Evolutionary conservation across 2,329 filamentous ascomycete genomes (phyloP).

Genomic region (Macrophomina phaseolina): DNA sequence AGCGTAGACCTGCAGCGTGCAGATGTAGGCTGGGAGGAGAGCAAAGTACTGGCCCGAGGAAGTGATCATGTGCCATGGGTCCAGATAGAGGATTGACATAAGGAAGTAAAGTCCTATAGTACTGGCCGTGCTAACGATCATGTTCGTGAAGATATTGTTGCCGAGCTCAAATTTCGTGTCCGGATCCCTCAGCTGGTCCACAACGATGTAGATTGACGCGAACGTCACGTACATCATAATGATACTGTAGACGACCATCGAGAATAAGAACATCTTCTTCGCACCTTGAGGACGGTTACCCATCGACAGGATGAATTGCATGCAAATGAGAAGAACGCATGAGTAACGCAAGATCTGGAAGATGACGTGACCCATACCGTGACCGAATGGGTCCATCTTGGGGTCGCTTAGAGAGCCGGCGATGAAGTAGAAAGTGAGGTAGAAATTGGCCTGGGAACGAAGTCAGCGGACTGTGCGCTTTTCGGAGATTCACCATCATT

Average conservation of each 20-base stretch:
- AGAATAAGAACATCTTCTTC: constrained; percentile 84
- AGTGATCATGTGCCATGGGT: constrained; percentile 99
- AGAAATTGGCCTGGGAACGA: constrained; percentile 77
- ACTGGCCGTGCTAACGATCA: constrained; percentile 86
- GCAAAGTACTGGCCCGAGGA: constrained; percentile 90
- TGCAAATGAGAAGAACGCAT: constrained; percentile 84
- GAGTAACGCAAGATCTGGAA: constrained; percentile 86
- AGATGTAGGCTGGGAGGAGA: constrained; percentile 91
- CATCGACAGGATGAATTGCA: constrained; percentile 95
- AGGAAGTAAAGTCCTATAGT: constrained; percentile 94
- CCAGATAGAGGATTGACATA: constrained; percentile 95
- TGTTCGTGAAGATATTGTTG: constrained; percentile 91
- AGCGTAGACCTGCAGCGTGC: constrained; percentile 95
- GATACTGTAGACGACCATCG: constrained; percentile 86
- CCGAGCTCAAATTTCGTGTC: constrained; percentile 65
- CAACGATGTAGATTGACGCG: constrained; percentile 84
- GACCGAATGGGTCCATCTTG: constrained; percentile 86
- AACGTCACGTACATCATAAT: constrained; percentile 98
- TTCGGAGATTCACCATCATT: constrained; percentile 29
- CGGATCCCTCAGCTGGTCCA: constrained; percentile 72
- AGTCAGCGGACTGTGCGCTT: constrained; percentile 34
- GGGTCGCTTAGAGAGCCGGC: constrained; percentile 85
- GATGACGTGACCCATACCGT: constrained; percentile 81
- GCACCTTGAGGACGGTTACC: constrained; percentile 96
- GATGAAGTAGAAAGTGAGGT: constrained; percentile 98